Evolutionary conservation across 345 rosid species (phyloP).

Genomic region (Hevea brasiliensis): DNA sequence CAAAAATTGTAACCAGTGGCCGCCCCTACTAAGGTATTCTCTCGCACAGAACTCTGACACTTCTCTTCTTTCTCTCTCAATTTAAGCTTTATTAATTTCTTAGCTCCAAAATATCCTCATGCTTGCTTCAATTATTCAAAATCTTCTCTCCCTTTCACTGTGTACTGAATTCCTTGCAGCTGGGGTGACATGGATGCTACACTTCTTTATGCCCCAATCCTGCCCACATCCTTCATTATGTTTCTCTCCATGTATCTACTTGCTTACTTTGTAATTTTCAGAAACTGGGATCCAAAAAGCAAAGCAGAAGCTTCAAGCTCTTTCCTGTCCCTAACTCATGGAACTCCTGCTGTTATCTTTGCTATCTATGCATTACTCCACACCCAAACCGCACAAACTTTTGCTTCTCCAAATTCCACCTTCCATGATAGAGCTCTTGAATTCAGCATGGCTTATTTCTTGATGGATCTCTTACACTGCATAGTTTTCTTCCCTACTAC

Average conservation of each 20-base stretch:
- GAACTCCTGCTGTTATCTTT: constrained; percentile 67
- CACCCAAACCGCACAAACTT: constrained; percentile 22
- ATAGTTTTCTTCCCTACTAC: constrained; percentile 54
- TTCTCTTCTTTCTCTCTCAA: too few relatives aligned
- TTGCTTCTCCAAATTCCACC: constrained; percentile 55
- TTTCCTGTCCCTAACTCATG: constrained; percentile 70
- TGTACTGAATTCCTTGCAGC: too few relatives aligned
- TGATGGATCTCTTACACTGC: constrained; percentile 70
- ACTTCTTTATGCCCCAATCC: constrained; percentile 14
- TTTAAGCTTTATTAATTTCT: too few relatives aligned
- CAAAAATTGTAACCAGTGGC: too few relatives aligned
- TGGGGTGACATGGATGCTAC: constrained; percentile 30
- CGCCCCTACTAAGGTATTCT: too few relatives aligned
- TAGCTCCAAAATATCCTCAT: neutral
- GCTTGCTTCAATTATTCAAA: neutral
- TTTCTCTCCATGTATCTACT: constrained; percentile 47
- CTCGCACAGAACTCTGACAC: too few relatives aligned
- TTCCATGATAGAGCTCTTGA: constrained; percentile 58
- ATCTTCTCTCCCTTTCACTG: neutral
- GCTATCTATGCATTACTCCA: constrained; percentile 43
- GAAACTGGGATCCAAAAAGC: constrained; percentile 54
- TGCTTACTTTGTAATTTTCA: constrained; percentile 52
- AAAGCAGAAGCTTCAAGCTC: constrained; percentile 70
- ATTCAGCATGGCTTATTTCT: constrained; percentile 76
- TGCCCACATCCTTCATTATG: constrained; percentile 41